Base-by-base conservation (phyloP, 495 filamentous ascomycete species). In the Trichoderma erinaceum region DNA sequence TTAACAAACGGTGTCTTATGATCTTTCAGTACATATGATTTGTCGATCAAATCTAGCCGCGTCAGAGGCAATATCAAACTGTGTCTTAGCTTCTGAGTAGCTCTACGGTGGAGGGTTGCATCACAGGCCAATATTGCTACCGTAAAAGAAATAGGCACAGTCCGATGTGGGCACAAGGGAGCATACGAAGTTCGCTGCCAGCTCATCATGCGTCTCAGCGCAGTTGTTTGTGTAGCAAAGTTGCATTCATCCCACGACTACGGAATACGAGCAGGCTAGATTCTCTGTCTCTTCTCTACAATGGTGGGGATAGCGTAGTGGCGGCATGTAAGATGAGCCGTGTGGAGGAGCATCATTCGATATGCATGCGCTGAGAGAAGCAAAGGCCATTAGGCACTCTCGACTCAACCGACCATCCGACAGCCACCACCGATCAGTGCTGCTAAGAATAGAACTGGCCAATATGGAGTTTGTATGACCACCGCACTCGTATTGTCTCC, bases 81-180 rank as follows among this genome's bases (percentile, higher is more conserved):
- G 18, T 12, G 43, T 46, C 43, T 15, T 2, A 11, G 43, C 18
- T 21, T 1, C 21, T 23, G 21, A 16, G 4, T n/a, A 21, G 8
- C 21, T 56, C 50, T 25, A 12, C 21, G 50, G 50, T 25, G 50
- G 50, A 56, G 50, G 50, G 50, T 56, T 27, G 50, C n/a, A 56
- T 56, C 50, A 56, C 50, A 56, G 50, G 50, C 50, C 18, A 56
- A 25, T 56, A 56, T 25, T 56, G n/a, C 50, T 56, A 56, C 50
- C 35, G 50, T 25, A 56, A 56, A 23, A 25, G 21, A 25, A 11
- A 56, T 5, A 48, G 13, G n/a, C 16, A 46, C 18, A 11, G 18
- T 5, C 12, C 13, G 43, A 16, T 3, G 43, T 46, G 43, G 50
- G 21, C 21, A 16, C 50, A 23, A 56, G 50, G n/a, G 50, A 25